Conservation (phyloP, 495 filamentous ascomycete genomes). For the Endocarpon pusillum region DNA sequence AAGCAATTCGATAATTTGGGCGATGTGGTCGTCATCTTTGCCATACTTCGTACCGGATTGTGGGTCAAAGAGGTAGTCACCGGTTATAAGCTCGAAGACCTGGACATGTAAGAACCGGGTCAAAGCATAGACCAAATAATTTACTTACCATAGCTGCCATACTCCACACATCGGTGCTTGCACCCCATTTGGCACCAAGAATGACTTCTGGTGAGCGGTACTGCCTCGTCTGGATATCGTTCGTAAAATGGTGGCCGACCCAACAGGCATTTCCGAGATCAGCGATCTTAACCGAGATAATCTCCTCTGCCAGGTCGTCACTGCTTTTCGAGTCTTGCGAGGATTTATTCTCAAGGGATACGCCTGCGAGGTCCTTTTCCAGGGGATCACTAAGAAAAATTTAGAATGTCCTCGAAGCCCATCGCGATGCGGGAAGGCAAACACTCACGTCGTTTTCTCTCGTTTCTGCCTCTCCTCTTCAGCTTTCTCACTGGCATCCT, state of each 20-base stretch:
- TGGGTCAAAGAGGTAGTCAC: conserved; percentile 96
- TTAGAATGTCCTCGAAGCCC: neutral
- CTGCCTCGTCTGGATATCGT: conserved; percentile 96
- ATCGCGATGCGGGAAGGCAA: neutral
- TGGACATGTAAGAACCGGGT: conserved; percentile 19
- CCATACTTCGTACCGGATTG: conserved; percentile 98
- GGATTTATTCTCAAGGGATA: conserved; percentile 68
- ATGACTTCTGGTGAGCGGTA: conserved; percentile 97
- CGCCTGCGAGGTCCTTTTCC: conserved; percentile 82
- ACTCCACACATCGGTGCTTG: conserved; percentile 97
- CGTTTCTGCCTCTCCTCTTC: conserved; percentile 60
- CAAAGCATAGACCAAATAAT: neutral
- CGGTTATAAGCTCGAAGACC: conserved; percentile 96
- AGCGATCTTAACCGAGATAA: conserved; percentile 97
- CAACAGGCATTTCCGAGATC: conserved; percentile 98
- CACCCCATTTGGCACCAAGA: conserved; percentile 91
- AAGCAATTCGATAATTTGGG: conserved; percentile 95
- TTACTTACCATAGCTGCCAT: conserved; percentile 90
- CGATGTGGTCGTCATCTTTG: conserved; percentile 99
- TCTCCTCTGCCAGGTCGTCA: conserved; percentile 42
- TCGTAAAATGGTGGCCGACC: conserved; percentile 97
- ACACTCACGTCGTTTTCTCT: conserved; percentile 83
- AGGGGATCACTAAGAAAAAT: conserved; percentile 52
- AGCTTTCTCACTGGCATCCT: conserved; percentile 25
- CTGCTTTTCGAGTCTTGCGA: conserved; percentile 22